A percentile compares a stretch with the other conserved stretches of the same genome.
These are phyloP conservation scores for Paxillus ammoniavirescens DNA, from an alignment of 768 basidiomycete species.

Conservation along the genomic window DNA sequence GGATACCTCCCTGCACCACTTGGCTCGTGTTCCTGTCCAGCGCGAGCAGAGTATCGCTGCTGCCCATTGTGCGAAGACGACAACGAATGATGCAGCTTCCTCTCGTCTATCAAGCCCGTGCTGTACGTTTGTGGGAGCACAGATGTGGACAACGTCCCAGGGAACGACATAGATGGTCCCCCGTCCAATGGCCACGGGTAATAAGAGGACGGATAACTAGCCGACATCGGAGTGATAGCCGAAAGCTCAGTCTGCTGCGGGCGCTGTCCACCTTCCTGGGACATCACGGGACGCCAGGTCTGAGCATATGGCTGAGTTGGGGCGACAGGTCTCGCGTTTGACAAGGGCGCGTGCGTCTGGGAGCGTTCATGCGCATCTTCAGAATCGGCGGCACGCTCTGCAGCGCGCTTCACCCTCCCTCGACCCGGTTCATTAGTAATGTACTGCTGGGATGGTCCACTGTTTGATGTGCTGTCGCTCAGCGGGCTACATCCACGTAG, in stretches of 20 bases:
- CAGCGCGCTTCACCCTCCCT: slow-evolving; percentile 58
- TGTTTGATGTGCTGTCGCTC: slow-evolving; percentile 8
- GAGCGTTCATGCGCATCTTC: slow-evolving; percentile 27
- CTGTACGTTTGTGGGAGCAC: slow-evolving; percentile 76
- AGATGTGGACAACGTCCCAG: slow-evolving; percentile 61
- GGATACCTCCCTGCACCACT: slow-evolving; percentile 37
- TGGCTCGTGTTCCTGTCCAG: slow-evolving; percentile 20
- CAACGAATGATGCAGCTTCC: slow-evolving; percentile 23
- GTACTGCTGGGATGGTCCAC: slow-evolving; percentile 5
- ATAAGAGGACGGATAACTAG: slow-evolving; percentile 31
- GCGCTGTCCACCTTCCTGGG: slow-evolving; percentile 6
- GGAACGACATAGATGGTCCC: slow-evolving; percentile 33
- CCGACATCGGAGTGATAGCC: slow-evolving; percentile 2
- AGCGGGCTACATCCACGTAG: slow-evolving; percentile 57
- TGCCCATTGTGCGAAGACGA: slow-evolving; percentile 19
- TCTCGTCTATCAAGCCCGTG: slow-evolving; percentile 63
- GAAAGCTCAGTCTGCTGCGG: slow-evolving; percentile 11
- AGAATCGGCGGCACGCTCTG: slow-evolving; percentile 49
- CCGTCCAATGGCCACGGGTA: slow-evolving; percentile 47
- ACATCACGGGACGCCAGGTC: slow-evolving; percentile 28
- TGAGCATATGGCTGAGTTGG: slow-evolving; percentile 23
- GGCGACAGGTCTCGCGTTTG: slow-evolving; percentile 1
- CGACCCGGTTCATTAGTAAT: slow-evolving; percentile 13
- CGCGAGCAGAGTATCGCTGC: slow-evolving; percentile 10
- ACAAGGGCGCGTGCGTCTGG: slow-evolving; percentile 10